These are phyloP conservation scores for Fusarium solani-melongenae DNA, from an alignment of 2,329 filamentous ascomycete species.

Conservation along the genomic window DNA sequence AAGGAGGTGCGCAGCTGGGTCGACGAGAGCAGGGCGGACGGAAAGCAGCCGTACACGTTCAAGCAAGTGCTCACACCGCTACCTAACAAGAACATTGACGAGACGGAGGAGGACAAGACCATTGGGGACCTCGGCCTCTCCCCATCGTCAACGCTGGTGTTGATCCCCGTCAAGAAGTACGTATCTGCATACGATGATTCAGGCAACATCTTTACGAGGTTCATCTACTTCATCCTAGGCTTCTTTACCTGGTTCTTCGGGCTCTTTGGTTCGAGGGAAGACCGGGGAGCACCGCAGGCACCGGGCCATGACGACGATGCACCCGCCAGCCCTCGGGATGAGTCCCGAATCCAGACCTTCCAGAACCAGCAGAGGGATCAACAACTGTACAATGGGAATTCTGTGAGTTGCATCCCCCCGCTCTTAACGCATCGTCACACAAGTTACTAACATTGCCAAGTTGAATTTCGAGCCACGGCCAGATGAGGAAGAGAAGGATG, in stretches of 20 bases:
- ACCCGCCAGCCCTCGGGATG: conserved; percentile 34
- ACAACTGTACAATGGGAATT: conserved; percentile 92
- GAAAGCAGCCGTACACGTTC: conserved; percentile 78
- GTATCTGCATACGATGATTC: conserved; percentile 55
- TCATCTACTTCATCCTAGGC: conserved; percentile 47
- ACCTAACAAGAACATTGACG: conserved; percentile 79
- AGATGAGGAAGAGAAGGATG: conserved; percentile 64
- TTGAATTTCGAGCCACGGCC: conserved; percentile 76
- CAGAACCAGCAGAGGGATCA: conserved; percentile 66
- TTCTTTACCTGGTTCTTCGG: conserved; percentile 52
- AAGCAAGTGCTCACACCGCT: conserved; percentile 84
- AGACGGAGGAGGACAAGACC: conserved; percentile 76
- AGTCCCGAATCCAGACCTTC: conserved; percentile 43
- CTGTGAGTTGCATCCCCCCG: conserved; percentile 64
- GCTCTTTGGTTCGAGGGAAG: conserved; percentile 44
- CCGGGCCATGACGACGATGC: conserved; percentile 4
- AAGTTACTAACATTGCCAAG: conserved; percentile 54
- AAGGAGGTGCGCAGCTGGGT: conserved; percentile 82
- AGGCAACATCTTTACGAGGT: conserved; percentile 40
- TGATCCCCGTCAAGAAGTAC: conserved; percentile 73
- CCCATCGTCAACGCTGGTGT: conserved; percentile 84
- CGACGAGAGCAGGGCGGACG: conserved; percentile 69
- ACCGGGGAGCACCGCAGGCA: conserved; percentile 1
- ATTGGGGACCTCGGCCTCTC: conserved; percentile 77
- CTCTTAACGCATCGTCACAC: neutral